Base-by-base conservation (phyloP, 106 monocot species). In the Amphibolis antarctica region DNA sequence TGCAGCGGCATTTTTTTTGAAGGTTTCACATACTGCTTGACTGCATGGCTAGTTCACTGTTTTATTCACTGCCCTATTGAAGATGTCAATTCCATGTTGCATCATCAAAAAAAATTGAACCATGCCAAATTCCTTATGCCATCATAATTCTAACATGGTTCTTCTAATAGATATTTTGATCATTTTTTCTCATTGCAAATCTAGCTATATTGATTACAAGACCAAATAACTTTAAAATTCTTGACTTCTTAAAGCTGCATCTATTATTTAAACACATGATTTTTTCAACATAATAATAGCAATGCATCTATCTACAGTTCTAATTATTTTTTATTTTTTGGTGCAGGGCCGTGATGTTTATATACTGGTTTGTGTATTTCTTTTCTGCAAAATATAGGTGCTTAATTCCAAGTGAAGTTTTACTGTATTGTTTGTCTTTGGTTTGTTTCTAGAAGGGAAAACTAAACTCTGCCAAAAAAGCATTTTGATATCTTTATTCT, bases 321-420 rank as follows among this genome's bases (percentile, higher is more conserved):
- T 43, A 46, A 60, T 27, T 31, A 42, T 60, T 64, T 70, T 58
- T 11, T 47, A 47, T 66, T 65, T 66, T 48, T 50, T 46, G 82
- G 9, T 80, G 74, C 86, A 96, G 96, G 96, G 90, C 3, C 79
- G 96, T 28, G 90, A 96, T 78, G 96, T 96, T 12, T 96, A 96
- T 69, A 87, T 96, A 58, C 80, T 96, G 86, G 96, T 90, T 55
- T 74, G 90, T 74, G 52, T 24, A 65, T 68, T 22, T 66, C 12
- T 64, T 18, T 26, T 26, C 24, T 47, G 46, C 0, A 26, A 47
- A 47, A 46, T 12, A 23, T 55, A 7, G 36, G 12, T 21, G 0
- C 12, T 23, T 25, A 4, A 10, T 55, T 19, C 24, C 24, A 0
- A 55, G 54, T 55, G 4, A 55, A 23, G 18, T 55, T 21, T 12